Base-by-base conservation (phyloP, 2,329 filamentous ascomycete genomes). In the Lomentospora prolificans region DNA sequence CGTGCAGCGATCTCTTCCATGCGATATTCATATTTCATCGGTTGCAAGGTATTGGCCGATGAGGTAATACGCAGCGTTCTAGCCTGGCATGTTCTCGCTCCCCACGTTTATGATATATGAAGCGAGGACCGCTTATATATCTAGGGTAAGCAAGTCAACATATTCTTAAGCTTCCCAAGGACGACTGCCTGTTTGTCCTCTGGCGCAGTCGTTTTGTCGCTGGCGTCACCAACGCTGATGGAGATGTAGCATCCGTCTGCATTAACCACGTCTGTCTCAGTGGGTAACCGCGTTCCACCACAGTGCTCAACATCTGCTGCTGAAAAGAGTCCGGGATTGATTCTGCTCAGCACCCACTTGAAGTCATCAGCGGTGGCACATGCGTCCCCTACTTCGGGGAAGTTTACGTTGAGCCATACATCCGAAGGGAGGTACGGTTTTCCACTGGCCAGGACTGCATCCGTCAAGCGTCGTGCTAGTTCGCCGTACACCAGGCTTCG, bases 381-480 rank as follows among this genome's bases (percentile, higher is more conserved):
- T 53, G 67, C 65, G 4, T 69, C 67, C 2, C 64, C 68, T 1
- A 80, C 76, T 57, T 73, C 67, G 4, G 81, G 81, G 62, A 86
- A 86, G 69, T 89, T 89, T 61, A 89, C 83, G 61, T 88, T 89
- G 30, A 89, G 74, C 65, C 76, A 87, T 33, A 80, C 74, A 50
- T 77, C 74, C 0, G 70, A 62, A 0, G 85, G 84, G 3, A 89
- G 72, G 63, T 85, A 87, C 0, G 86, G 85, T 39, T 72, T 72
- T 39, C 82, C 82, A 0, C 77, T 73, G 1, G 67, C 72, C 27
- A 85, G 64, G 39, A 89, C 63, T 2, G 72, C 71, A 53, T 78
- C 69, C 6, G 81, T 83, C 4, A 89, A 64, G 25, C 76, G 79
- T 10, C 77, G 70, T 1, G 84, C 78, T 3, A 88, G 74, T 53